phyloP scores from a whole-genome alignment of 345 rosid genomes.

The Eutrema japonicum region DNA sequence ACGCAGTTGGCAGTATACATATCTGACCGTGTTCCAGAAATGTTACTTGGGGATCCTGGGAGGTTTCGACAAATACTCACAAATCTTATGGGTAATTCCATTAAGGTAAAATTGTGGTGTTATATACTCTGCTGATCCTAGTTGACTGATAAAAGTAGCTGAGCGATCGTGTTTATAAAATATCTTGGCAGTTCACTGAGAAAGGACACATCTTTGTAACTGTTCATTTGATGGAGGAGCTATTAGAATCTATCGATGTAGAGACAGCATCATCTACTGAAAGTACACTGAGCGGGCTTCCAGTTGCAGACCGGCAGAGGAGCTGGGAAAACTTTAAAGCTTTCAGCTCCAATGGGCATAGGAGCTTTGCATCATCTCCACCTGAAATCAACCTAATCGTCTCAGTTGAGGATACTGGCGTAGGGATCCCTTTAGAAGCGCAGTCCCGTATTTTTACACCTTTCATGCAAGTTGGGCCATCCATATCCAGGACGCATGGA shows the following conservation, averaged over 20 bases:
- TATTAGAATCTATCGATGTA: slow-evolving; percentile 52
- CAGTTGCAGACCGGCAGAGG: slow-evolving; percentile 68
- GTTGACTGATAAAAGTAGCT: slow-evolving; percentile 19
- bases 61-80: slow-evolving; percentile 94
- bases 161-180: background rate
- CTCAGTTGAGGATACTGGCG: slow-evolving; percentile 96
- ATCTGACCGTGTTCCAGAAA: slow-evolving; percentile 83
- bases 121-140: slow-evolving; percentile 6
- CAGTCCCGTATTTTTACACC: slow-evolving; percentile 93
- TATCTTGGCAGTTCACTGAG: slow-evolving; percentile 71
- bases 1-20: slow-evolving; percentile 87
- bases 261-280: slow-evolving; percentile 57
- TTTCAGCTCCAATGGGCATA: slow-evolving; percentile 58
- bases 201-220: slow-evolving; percentile 88
- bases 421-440: slow-evolving; percentile 85
- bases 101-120: slow-evolving; percentile 56
- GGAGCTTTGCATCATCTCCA: slow-evolving; percentile 43
- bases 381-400: slow-evolving; percentile 66
- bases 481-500: slow-evolving; percentile 84
- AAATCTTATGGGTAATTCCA: slow-evolving; percentile 94
- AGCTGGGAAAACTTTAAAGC: slow-evolving; percentile 78
- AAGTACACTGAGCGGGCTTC: slow-evolving; percentile 82
- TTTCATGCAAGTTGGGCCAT: slow-evolving; percentile 93
- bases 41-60: slow-evolving; percentile 88
- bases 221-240: slow-evolving; percentile 86